Evolutionary conservation across 352 stramenopile genomes (phyloP), one percentile per base, ranked within the genome.

Genomic region (Phytophthora meadii): DNA sequence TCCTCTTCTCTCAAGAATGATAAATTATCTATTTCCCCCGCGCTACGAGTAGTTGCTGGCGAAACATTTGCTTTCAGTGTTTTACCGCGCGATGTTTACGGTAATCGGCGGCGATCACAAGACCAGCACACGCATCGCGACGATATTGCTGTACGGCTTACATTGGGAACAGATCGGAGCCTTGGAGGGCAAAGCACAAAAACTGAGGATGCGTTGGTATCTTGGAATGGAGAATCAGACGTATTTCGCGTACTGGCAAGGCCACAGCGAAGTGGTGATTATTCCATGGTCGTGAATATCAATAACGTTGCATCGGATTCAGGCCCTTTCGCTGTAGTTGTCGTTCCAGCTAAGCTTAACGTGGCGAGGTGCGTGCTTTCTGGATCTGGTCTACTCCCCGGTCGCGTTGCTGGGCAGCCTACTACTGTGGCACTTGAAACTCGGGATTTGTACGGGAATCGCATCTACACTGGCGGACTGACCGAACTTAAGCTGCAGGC

Each of bases 381-480:
- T 24, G 86, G 84, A 2, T 39, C 51, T 12, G 84, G 86, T 7
- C 19, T 94, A 22, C 54, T 75, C 5, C 37, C 62, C 12, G 80
- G 72, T 46, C 80, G 74, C 25, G 54, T 90, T 25, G 81, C 85
- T 5, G 84, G 79, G 0, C 56, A 77, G 4, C n/a, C 66, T 25
- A 74, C 70, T 8, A 85, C 58, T 30, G 61, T 92, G 4, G 6
- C 40, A 0, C 60, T 92, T 15, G 75, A 81, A 63, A 72, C 79
- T 0, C 57, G 81, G 53, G 86, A 92, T 55, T 17, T 81, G n/a
- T 70, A 84, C 49, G 77, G 54, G 19, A 92, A 94, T 48, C 64
- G 79, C 9, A 86, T 92, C 30, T 81, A 80, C 57, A 62, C 50
- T 28, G 77, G 76, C 12, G 69, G 65, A 6, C 24, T 56, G 22